Evolutionary conservation across 1,284 basidiomycete genomes (phyloP).

Genomic region (Stygiomarasmius scandens): DNA sequence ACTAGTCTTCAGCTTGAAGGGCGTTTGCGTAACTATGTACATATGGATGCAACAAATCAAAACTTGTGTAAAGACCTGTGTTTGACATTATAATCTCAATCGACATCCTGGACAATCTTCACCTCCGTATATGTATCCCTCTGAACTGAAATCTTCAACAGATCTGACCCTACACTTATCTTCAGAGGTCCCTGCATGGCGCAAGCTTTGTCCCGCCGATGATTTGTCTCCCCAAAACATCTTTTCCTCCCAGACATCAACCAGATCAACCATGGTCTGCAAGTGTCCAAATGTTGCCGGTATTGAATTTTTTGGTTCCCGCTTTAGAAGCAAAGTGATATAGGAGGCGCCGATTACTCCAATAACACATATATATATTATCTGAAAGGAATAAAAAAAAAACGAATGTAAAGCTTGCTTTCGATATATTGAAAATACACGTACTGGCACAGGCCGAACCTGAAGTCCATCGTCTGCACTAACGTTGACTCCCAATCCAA

Average conservation of each 20-base stretch:
- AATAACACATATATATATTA: background rate
- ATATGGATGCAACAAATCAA: too few species aligned
- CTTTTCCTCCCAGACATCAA: constrained; percentile 6
- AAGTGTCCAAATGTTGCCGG: constrained; percentile 8
- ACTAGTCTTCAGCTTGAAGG: too few species aligned
- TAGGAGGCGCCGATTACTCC: background rate
- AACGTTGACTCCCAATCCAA: constrained; percentile 14
- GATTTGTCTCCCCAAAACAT: background rate
- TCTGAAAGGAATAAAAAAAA: background rate
- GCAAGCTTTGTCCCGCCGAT: background rate
- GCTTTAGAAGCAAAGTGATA: background rate
- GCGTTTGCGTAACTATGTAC: too few species aligned
- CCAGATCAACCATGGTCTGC: constrained; percentile 8
- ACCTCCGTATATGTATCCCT: too few species aligned
- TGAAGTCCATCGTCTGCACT: constrained; percentile 11
- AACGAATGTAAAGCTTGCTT: too few species aligned
- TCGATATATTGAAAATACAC: background rate
- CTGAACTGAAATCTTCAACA: too few species aligned
- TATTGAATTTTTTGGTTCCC: background rate
- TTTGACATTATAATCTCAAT: too few species aligned
- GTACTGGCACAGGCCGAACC: constrained; percentile 2
- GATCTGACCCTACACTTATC: too few species aligned
- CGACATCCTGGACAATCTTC: too few species aligned
- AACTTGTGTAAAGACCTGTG: too few species aligned
- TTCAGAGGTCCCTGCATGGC: background rate